Evolutionary conservation across 2,329 filamentous ascomycete genomes (phyloP).

Genomic region (Furcasterigmium furcatum): DNA sequence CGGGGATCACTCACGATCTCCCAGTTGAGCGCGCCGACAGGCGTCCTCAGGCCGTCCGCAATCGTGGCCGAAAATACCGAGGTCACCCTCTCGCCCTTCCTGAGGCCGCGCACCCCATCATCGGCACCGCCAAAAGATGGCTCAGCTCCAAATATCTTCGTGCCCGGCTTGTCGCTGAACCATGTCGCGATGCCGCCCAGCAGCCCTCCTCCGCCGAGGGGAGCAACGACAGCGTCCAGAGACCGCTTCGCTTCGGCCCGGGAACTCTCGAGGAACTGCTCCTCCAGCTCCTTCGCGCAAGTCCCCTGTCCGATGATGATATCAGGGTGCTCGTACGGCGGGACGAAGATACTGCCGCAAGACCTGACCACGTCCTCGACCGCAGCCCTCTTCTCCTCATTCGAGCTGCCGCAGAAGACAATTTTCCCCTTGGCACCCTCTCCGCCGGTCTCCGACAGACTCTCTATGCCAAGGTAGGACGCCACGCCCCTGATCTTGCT

Average conservation of each 20-base stretch:
- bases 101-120: constrained; percentile 54
- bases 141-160: constrained; percentile 60
- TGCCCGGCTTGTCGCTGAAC: constrained; percentile 38
- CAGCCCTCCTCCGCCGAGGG: constrained; percentile 62
- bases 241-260: no score
- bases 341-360: no score
- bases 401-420: no score
- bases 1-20: constrained; percentile 48
- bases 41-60: constrained; percentile 62
- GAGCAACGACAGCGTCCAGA: no score
- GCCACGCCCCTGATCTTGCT: constrained; percentile 64
- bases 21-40: constrained; percentile 58
- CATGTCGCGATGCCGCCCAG: constrained; percentile 55
- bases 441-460: no score
- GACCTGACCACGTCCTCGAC: no score
- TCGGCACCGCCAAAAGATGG: constrained; percentile 60
- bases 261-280: constrained; percentile 41
- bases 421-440: no score
- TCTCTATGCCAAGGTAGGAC: no score
- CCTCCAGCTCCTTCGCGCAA: constrained; percentile 54
- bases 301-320: no score
- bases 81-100: constrained; percentile 42
- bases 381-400: no score
- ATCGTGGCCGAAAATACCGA: constrained; percentile 60
- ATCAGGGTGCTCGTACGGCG: no score